Conservation (phyloP, 2,329 filamentous ascomycete species). For the Clarireedia paspali region DNA sequence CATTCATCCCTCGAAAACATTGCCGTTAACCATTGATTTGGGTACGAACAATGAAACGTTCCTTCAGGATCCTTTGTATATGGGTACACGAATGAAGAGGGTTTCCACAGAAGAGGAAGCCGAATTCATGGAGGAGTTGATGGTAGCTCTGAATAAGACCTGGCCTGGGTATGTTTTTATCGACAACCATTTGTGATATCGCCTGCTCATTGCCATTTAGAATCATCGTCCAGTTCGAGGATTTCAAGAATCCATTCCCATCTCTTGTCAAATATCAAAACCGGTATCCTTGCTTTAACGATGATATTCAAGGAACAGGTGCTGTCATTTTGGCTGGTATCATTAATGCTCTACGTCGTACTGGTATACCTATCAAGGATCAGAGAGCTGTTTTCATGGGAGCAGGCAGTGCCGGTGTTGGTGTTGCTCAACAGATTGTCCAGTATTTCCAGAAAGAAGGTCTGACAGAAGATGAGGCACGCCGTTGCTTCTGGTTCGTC, state of each 20-base stretch:
- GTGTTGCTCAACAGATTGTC: conserved; percentile 78
- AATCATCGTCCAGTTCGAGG: conserved; percentile 58
- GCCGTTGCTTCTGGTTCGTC: conserved; percentile 64
- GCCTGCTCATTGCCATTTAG: not conserved
- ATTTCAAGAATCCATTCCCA: conserved; percentile 54
- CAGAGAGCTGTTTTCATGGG: conserved; percentile 70
- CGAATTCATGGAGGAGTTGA: conserved; percentile 66
- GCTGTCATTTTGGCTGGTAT: conserved; percentile 80
- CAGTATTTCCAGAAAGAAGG: conserved; percentile 62
- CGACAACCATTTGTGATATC: conserved; percentile 43
- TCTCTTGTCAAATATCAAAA: conserved; percentile 66
- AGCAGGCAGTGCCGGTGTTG: conserved; percentile 72
- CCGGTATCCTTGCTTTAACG: conserved; percentile 80
- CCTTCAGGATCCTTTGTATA: conserved; percentile 68
- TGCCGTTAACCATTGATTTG: conserved; percentile 77
- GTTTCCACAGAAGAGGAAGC: conserved; percentile 66
- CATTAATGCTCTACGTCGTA: conserved; percentile 65
- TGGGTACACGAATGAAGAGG: conserved; percentile 62
- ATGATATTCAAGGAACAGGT: conserved; percentile 83
- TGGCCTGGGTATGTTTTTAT: conserved; percentile 77
- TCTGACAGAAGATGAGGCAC: conserved; percentile 62
- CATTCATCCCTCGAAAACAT: conserved; percentile 68
- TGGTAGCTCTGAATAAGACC: conserved; percentile 55
- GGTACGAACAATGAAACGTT: conserved; percentile 74
- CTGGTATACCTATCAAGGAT: conserved; percentile 56